Evolutionary conservation across 1,284 basidiomycete genomes (phyloP), one percentile per base, ranked within the genome.

Genomic region (Sanghuangporus baumii): DNA sequence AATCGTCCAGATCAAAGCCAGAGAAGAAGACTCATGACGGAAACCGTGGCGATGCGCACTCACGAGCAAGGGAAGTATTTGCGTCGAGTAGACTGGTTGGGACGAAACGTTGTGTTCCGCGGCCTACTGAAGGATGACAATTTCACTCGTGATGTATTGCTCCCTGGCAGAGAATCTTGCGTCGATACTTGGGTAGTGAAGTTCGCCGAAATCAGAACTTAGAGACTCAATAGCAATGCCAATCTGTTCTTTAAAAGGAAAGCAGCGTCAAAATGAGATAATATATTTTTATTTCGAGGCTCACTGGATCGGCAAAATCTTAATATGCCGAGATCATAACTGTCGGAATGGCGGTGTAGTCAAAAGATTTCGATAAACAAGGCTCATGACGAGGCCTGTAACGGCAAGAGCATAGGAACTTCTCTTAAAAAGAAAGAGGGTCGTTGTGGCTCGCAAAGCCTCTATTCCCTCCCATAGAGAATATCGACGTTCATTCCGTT

Each of bases 81-180:
- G 73, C 74, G 67, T 67, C 67, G 62, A 62, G 80, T 87, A 18
- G 86, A 88, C 71, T 84, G 77, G 73, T 69, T 88, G 14, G 85
- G 84, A 3, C 80, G 81, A 41, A 69, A 65, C 37, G 80, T 81
- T 1, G 71, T 81, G 31, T 87, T 88, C 70, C 81, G 76, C 63
- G 86, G 86, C 1, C 67, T 88, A 64, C 80, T 82, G 66, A 79
- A 74, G 70, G 79, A 85, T 62, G 82, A 82, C 20, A 80, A 80
- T 2, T 86, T 79, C 68, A 75, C 75, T 62, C 81, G 79, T 68
- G 68, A 73, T 65, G 76, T 82, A 63, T 62, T 79, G 50, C 65
- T 85, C 20, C 84, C 83, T 18, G 77, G 77, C 7, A 61, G 68
- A 23, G 69, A 74, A 50, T 65, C 66, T 4, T 74, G 62, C 64